These are phyloP conservation scores for Pseudogymnoascus sp. DNA, from an alignment of 2,329 filamentous ascomycete species.

Conservation along the genomic window DNA sequence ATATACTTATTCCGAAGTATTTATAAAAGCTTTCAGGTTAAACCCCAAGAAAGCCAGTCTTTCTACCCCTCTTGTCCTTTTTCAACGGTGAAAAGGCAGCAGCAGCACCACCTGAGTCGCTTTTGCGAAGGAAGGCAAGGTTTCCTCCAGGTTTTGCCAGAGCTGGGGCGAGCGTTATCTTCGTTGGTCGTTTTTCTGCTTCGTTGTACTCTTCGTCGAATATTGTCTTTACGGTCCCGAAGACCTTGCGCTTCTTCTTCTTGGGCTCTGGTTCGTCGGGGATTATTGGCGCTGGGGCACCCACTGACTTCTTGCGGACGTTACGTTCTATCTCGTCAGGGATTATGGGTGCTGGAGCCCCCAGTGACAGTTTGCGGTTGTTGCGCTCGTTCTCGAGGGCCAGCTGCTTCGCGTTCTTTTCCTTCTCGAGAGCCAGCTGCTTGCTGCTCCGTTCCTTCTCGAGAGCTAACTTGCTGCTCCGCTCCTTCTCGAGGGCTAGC, in stretches of 20 bases:
- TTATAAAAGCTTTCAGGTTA: slow-evolving; percentile 14
- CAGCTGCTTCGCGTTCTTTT: neutral
- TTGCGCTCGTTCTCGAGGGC: neutral
- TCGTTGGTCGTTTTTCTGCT: slow-evolving; percentile 31
- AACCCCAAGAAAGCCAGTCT: slow-evolving; percentile 46
- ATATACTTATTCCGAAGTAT: neutral
- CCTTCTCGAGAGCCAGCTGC: neutral
- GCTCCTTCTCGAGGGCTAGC: neutral
- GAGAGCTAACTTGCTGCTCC: neutral
- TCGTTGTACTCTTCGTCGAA: slow-evolving; percentile 64
- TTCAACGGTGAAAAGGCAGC: slow-evolving; percentile 65
- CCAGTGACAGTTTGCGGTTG: neutral
- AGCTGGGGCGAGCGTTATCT: slow-evolving; percentile 27
- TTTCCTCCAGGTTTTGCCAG: slow-evolving; percentile 23
- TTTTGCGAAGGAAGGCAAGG: slow-evolving; percentile 15
- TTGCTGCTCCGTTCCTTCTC: neutral
- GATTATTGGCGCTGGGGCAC: neutral
- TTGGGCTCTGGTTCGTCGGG: slow-evolving; percentile 31
- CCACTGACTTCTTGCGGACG: neutral
- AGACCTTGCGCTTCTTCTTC: slow-evolving; percentile 67
- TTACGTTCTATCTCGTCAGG: slow-evolving; percentile 43
- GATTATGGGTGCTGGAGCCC: neutral
- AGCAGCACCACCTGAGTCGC: slow-evolving; percentile 27
- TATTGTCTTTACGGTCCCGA: slow-evolving; percentile 55
- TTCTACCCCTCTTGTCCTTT: slow-evolving; percentile 55